These are phyloP conservation scores for Phenoliferia sp. DNA, from an alignment of 1,284 basidiomycete species.

Conservation along the genomic window DNA sequence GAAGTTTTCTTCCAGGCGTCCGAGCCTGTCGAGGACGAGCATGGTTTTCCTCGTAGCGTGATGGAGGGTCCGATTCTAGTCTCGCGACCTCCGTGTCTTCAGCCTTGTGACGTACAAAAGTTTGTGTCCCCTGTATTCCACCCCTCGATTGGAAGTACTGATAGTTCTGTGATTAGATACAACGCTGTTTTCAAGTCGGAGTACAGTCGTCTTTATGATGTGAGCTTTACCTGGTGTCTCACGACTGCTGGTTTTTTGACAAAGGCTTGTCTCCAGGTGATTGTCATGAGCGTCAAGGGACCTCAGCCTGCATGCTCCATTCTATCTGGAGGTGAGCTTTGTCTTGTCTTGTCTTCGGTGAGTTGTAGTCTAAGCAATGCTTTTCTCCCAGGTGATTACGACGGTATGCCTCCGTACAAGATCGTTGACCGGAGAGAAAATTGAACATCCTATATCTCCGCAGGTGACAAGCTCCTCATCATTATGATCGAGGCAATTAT, in stretches of 20 bases:
- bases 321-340: slow-evolving; percentile 30
- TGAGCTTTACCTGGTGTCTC: neutral
- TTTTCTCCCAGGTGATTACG: slow-evolving; percentile 31
- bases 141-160: neutral
- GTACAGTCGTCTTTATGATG: slow-evolving; percentile 7
- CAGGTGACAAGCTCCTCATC: slow-evolving; percentile 34
- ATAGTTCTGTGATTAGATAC: slow-evolving; percentile 6
- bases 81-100: slow-evolving; percentile 35
- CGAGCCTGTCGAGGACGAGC: slow-evolving; percentile 25
- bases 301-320: slow-evolving; percentile 31
- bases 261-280: slow-evolving; percentile 26
- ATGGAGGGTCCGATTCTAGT: slow-evolving; percentile 36
- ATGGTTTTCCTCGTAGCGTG: slow-evolving; percentile 14
- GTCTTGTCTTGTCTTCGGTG: neutral
- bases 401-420: slow-evolving; percentile 17
- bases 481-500: slow-evolving; percentile 34
- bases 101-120: slow-evolving; percentile 39
- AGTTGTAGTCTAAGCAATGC: neutral
- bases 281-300: slow-evolving; percentile 37
- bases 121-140: neutral
- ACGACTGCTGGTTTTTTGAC: neutral
- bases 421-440: neutral
- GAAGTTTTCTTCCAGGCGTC: slow-evolving; percentile 37
- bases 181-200: slow-evolving; percentile 32
- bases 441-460: too few relatives aligned